phyloP scores from a whole-genome alignment of 192 early-diverging fungal species.

The Coemansia furcata region DNA sequence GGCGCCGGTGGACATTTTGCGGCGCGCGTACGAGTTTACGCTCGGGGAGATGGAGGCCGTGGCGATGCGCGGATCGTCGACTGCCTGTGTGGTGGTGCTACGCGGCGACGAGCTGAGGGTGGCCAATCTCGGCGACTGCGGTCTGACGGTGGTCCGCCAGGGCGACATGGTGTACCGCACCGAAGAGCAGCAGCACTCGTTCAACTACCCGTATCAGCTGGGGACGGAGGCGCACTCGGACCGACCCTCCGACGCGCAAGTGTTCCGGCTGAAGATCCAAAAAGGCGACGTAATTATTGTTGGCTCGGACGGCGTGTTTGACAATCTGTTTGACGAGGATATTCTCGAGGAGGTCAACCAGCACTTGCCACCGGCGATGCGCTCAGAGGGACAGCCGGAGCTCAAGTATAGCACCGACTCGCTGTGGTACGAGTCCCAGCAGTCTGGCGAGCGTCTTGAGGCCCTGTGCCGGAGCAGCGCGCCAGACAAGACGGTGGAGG shows the following conservation, averaged over 20 bases:
- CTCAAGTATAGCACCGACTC: constrained; percentile 52
- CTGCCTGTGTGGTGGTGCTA: constrained; percentile 83
- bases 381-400: constrained; percentile 42
- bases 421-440: constrained; percentile 52
- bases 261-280: constrained; percentile 79
- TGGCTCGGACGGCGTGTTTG: constrained; percentile 93
- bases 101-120: constrained; percentile 91
- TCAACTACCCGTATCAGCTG: constrained; percentile 97
- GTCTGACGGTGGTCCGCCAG: constrained; percentile 81
- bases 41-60: constrained; percentile 63
- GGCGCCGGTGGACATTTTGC: constrained; percentile 80
- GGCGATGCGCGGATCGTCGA: constrained; percentile 87
- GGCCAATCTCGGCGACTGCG: constrained; percentile 94
- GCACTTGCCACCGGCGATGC: constrained; percentile 43
- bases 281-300: constrained; percentile 92
- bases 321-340: constrained; percentile 98
- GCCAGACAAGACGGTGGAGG: constrained; percentile 4
- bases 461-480: constrained; percentile 11
- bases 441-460: constrained; percentile 15
- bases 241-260: constrained; percentile 78
- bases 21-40: constrained; percentile 73
- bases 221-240: constrained; percentile 80
- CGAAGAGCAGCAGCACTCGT: constrained; percentile 98
- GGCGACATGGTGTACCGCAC: constrained; percentile 88
- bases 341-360: constrained; percentile 83